phyloP scores from a whole-genome alignment of 1,139 yeast genomes.

The Saccharomycopsis hybrid region DNA sequence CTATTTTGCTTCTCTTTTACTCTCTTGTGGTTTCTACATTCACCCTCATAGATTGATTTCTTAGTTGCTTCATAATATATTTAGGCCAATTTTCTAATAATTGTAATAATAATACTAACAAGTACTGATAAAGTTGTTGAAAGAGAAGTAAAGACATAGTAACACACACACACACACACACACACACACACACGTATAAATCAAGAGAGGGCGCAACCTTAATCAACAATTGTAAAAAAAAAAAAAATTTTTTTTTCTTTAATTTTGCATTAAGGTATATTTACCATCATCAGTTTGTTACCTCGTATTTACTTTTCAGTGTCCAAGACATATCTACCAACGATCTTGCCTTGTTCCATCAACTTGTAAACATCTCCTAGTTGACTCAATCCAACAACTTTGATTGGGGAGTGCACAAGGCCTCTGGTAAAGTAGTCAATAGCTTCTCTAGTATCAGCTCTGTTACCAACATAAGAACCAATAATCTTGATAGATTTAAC shows the following conservation, averaged over 20 bases:
- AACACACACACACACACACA: too few relatives aligned
- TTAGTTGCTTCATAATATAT: too few relatives aligned
- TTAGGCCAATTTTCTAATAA: too few relatives aligned
- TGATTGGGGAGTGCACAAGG: constrained; percentile 59
- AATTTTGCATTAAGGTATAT: neutral
- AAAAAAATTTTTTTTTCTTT: neutral
- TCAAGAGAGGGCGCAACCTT: too few relatives aligned
- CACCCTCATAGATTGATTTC: too few relatives aligned
- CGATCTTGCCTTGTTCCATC: constrained; percentile 67
- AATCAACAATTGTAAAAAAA: neutral
- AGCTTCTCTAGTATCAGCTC: constrained; percentile 75
- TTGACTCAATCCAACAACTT: constrained; percentile 57
- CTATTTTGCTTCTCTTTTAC: too few relatives aligned
- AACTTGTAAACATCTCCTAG: constrained; percentile 52
- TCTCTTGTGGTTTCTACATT: too few relatives aligned
- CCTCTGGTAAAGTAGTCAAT: constrained; percentile 67
- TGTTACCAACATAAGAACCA: constrained; percentile 78
- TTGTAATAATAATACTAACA: too few relatives aligned
- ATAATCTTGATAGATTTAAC: constrained; percentile 56
- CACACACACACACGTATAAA: too few relatives aligned
- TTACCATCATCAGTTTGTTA: neutral
- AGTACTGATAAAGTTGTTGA: too few relatives aligned
- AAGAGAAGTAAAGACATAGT: too few relatives aligned
- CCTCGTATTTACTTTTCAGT: constrained; percentile 23
- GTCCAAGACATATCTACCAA: constrained; percentile 76